These are phyloP conservation scores for Fusarium torulosum DNA, from an alignment of 2,329 filamentous ascomycete genomes.

Conservation along the genomic window DNA sequence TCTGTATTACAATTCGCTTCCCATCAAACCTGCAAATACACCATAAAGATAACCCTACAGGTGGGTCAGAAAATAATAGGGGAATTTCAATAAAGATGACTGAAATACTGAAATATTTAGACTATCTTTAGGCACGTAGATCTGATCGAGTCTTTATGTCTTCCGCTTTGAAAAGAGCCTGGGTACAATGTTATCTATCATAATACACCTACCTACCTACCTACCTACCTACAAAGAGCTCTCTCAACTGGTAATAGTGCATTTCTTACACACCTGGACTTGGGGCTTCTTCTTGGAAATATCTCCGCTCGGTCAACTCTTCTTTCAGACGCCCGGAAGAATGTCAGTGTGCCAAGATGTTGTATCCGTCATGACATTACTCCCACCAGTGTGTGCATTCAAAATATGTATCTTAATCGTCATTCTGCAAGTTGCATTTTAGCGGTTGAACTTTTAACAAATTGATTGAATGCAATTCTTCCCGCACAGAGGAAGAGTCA, in stretches of 20 bases:
- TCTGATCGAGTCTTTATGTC: too few relatives aligned
- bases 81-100: too few relatives aligned
- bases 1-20: too few relatives aligned
- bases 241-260: constrained; percentile 4
- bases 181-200: constrained; percentile 27
- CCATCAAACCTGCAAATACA: too few relatives aligned
- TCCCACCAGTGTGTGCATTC: background rate
- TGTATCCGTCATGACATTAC: background rate
- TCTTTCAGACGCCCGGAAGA: constrained; percentile 24
- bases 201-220: too few relatives aligned
- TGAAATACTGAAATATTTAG: too few relatives aligned
- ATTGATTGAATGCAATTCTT: constrained; percentile 14
- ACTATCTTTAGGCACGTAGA: too few relatives aligned
- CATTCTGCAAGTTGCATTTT: constrained; percentile 3
- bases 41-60: too few relatives aligned
- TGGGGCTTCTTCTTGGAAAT: constrained; percentile 32
- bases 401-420: background rate
- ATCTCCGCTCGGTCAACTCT: constrained; percentile 33
- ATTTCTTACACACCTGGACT: constrained; percentile 20
- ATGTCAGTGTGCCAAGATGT: constrained; percentile 19
- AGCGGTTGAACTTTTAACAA: constrained; percentile 18
- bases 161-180: too few relatives aligned
- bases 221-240: background rate
- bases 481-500: background rate
- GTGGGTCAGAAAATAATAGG: too few relatives aligned